A percentile compares a stretch with the other conserved stretches of the same genome.
Conservation (phyloP, 2,329 filamentous ascomycete species). For the Tolypocladium nubicola region DNA sequence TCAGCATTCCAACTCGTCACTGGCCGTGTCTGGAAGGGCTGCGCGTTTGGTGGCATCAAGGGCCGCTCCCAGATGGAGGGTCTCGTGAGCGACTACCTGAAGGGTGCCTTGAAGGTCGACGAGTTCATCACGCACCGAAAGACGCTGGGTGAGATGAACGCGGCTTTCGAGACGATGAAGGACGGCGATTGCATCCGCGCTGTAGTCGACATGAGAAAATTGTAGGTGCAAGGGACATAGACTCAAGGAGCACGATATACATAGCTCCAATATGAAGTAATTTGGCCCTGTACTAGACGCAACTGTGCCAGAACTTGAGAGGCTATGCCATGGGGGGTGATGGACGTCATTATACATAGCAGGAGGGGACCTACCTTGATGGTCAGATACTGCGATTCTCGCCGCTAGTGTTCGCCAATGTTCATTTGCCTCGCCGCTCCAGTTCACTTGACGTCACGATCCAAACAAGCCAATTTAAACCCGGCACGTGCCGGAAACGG, state of each 20-base stretch:
- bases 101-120: slow-evolving; percentile 88
- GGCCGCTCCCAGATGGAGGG: slow-evolving; percentile 83
- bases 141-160: slow-evolving; percentile 72
- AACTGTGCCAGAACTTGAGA: background rate
- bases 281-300: background rate
- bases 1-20: slow-evolving; percentile 97
- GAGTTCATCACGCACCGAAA: slow-evolving; percentile 99
- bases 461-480: background rate
- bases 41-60: slow-evolving; percentile 97
- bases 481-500: background rate
- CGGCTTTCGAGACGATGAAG: slow-evolving; percentile 90
- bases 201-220: slow-evolving; percentile 58
- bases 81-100: slow-evolving; percentile 82
- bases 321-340: background rate
- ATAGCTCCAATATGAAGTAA: background rate
- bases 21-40: slow-evolving; percentile 94
- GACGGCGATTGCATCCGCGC: slow-evolving; percentile 93
- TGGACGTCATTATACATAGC: background rate
- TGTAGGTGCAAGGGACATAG: slow-evolving; percentile 9
- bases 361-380: background rate
- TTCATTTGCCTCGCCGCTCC: background rate
- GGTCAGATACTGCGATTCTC: background rate
- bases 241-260: background rate
- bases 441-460: background rate
- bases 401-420: background rate